These are phyloP conservation scores for Ustilago loliicola DNA, from an alignment of 1,284 basidiomycete genomes.

Conservation along the genomic window DNA sequence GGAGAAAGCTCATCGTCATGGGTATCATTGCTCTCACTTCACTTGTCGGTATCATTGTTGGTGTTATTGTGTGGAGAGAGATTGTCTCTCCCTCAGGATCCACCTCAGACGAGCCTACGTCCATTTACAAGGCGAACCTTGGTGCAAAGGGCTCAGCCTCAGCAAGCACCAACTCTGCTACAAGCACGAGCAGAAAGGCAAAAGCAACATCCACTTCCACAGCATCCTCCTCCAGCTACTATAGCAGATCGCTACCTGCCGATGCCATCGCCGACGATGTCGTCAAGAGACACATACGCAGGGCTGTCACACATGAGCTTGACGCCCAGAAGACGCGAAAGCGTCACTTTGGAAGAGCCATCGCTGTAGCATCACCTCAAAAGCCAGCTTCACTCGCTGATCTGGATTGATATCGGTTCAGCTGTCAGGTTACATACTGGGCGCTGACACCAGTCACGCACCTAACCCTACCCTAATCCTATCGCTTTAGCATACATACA, in stretches of 20 bases:
- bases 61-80: conserved; percentile 64
- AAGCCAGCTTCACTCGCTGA: conserved; percentile 4
- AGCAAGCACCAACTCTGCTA: conserved; percentile 8
- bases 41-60: conserved; percentile 56
- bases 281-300: conserved; percentile 20
- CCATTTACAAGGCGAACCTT: conserved; percentile 50
- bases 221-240: conserved; percentile 13
- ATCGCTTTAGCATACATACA: not conserved
- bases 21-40: conserved; percentile 36
- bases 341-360: conserved; percentile 31
- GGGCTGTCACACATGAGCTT: conserved; percentile 14
- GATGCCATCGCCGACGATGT: conserved; percentile 12
- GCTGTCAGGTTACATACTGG: not conserved
- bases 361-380: conserved; percentile 8
- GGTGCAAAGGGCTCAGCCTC: conserved; percentile 16
- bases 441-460: not conserved
- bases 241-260: conserved; percentile 14
- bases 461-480: not conserved
- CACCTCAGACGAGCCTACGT: conserved; percentile 25
- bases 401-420: not conserved
- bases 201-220: conserved; percentile 19
- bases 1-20: conserved; percentile 52
- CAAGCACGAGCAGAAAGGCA: conserved; percentile 18
- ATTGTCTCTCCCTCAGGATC: conserved; percentile 37
- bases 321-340: conserved; percentile 20